A percentile compares a stretch with the other conserved stretches of the same genome.
These are phyloP conservation scores for Kickxella alabastrina DNA, from an alignment of 192 early-diverging fungal species.

Conservation along the genomic window DNA sequence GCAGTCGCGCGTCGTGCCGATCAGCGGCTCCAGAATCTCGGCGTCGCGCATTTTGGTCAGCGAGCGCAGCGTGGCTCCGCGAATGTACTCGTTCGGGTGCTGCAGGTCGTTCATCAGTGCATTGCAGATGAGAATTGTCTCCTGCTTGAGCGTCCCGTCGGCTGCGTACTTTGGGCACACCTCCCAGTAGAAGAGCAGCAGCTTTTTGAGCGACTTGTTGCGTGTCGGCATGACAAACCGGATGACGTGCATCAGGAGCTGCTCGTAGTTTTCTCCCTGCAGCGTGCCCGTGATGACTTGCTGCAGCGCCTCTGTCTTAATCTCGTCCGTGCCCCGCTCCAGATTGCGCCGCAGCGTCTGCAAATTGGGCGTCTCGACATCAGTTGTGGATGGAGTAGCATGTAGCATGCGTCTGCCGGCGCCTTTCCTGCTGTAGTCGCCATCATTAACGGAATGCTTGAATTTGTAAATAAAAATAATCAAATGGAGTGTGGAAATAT, in stretches of 20 bases:
- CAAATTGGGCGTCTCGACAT: conserved; percentile 40
- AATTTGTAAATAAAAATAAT: background rate
- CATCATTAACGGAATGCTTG: conserved; percentile 27
- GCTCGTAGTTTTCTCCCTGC: conserved; percentile 86
- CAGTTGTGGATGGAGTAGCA: conserved; percentile 45
- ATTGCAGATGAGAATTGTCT: conserved; percentile 96
- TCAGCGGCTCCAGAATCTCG: conserved; percentile 90
- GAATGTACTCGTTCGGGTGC: conserved; percentile 98
- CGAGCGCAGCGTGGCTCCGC: conserved; percentile 89
- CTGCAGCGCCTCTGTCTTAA: conserved; percentile 94
- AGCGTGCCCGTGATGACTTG: conserved; percentile 84
- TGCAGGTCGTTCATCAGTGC: conserved; percentile 92
- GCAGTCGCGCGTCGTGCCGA: conserved; percentile 84
- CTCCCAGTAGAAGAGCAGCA: conserved; percentile 96
- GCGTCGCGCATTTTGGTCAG: conserved; percentile 93
- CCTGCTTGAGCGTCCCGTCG: conserved; percentile 90
- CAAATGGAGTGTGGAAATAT: background rate
- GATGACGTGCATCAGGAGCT: conserved; percentile 96
- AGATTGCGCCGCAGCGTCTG: conserved; percentile 55
- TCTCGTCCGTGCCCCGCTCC: conserved; percentile 88
- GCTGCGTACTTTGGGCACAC: conserved; percentile 89
- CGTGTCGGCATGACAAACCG: conserved; percentile 95
- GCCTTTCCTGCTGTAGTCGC: conserved; percentile 27
- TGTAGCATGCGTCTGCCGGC: conserved; percentile 48
- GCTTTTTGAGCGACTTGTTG: conserved; percentile 96